phyloP scores from a whole-genome alignment of 768 basidiomycete genomes.

The Paxillus involutus region DNA sequence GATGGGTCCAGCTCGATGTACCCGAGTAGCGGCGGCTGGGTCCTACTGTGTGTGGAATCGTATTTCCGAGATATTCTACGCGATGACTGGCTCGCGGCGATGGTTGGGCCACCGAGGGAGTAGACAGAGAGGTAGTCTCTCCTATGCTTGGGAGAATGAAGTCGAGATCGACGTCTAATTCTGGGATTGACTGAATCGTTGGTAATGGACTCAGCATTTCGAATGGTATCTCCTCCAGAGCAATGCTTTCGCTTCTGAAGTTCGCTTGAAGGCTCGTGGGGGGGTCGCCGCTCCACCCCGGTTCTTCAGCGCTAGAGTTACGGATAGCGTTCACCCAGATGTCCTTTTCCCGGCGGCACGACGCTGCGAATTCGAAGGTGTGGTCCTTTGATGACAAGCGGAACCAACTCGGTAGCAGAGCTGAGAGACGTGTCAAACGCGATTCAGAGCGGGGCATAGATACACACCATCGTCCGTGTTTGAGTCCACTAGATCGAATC shows the following conservation, averaged over 20 bases:
- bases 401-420: constrained; percentile 79
- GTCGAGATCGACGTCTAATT: constrained; percentile 32
- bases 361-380: constrained; percentile 82
- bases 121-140: constrained; percentile 1
- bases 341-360: constrained; percentile 81
- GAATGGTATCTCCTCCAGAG: constrained; percentile 38
- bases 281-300: constrained; percentile 58
- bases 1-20: constrained; percentile 61
- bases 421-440: constrained; percentile 38
- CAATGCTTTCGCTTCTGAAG: constrained; percentile 39
- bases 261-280: constrained; percentile 59
- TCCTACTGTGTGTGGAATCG: constrained; percentile 11
- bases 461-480: constrained; percentile 73
- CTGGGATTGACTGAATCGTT: constrained; percentile 59
- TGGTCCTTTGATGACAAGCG: constrained; percentile 68
- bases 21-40: constrained; percentile 62
- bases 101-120: constrained; percentile 1
- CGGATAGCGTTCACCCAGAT: constrained; percentile 79
- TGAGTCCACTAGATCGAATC: constrained; percentile 69
- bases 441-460: background rate
- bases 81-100: constrained; percentile 20
- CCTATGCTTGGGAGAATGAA: constrained; percentile 1
- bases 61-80: constrained; percentile 3
- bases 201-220: constrained; percentile 44
- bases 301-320: constrained; percentile 44